Base-by-base conservation (phyloP, 371 early-diverging fungal genomes). In the Rhizopus microsporus region DNA sequence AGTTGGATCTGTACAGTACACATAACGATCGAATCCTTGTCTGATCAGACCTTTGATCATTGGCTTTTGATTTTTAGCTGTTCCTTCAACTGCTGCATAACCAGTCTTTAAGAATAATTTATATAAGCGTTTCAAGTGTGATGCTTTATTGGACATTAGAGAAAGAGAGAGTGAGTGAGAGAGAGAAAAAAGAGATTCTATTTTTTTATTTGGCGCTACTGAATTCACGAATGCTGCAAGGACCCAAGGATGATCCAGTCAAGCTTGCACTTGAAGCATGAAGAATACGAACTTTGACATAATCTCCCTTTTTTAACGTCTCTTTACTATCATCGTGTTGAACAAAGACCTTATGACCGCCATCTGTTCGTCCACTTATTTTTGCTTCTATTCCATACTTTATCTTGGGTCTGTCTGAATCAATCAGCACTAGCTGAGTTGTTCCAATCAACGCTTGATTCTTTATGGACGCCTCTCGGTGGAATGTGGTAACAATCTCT, bases 401-500 rank as follows among this genome's bases (percentile, higher is more conserved):
- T 37, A 65, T 74, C 32, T 76, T 75, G 29, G 65, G 67, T 33
- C 68, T 77, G 54, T 75, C 66, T 4, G 86, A 84, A 60, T 90
- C 91, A 37, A 88, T 81, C 32, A 91, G 64, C 5, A 91, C 88
- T 51, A 89, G 66, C 38, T 84, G 83, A 12, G 68, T 66, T 0
- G 64, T 56, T 6, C 87, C 86, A 3, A 90, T 68, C 44, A 83
- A 60, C 4, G 62, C 61, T 51, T 80, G 69, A 63, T 87, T 82
- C 46, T 81, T 80, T 23, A 37, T 60, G 48, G 78, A 68, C 3
- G 90, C 91, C 6, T 72, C 68, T 40, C 60, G 56, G 65, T 88
- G 89, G 71, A 89, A 90, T 3, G 82, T 75, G 1, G 64, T 66
- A 8, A 91, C 88, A 17, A 91, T 87, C 54, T 90, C 88, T 30